Evolutionary conservation across 441 rosid genomes (phyloP).

Genomic region (Syzygium syzygioides): DNA sequence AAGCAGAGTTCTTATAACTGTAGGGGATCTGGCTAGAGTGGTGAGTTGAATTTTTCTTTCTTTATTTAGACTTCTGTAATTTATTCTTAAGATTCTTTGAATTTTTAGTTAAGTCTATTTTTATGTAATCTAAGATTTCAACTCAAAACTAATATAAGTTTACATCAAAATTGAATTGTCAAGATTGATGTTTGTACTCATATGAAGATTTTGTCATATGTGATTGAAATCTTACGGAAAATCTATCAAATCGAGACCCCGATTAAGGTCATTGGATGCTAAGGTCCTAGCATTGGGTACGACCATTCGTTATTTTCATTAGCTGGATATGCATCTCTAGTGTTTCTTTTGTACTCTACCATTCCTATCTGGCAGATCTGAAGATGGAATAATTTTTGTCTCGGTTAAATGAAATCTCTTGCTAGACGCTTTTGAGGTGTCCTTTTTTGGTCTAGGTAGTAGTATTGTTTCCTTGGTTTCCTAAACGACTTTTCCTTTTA

Average conservation of each 20-base stretch:
- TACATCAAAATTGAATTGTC: not conserved
- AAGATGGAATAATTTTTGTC: not conserved
- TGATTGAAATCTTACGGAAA: not conserved
- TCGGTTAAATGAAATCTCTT: not conserved
- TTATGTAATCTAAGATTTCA: not conserved
- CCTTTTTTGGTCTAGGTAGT: not conserved
- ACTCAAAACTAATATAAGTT: not conserved
- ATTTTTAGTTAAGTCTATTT: not conserved
- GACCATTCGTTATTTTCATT: not conserved
- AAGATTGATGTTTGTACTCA: not conserved
- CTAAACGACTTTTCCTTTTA: not conserved
- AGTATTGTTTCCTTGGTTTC: not conserved
- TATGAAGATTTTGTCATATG: not conserved
- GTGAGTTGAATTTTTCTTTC: constrained; percentile 37
- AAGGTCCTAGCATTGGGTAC: not conserved
- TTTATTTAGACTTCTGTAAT: not conserved
- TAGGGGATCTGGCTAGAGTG: constrained; percentile 99
- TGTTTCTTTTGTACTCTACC: not conserved
- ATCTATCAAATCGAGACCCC: not conserved
- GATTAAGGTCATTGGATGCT: not conserved
- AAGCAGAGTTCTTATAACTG: constrained; percentile 96
- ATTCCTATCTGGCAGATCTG: not conserved
- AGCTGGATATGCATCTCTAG: not conserved
- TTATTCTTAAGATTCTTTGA: not conserved
- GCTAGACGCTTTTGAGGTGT: not conserved